Base-by-base conservation (phyloP, 306 rosid genomes). In the Ochetophila trinervis region DNA sequence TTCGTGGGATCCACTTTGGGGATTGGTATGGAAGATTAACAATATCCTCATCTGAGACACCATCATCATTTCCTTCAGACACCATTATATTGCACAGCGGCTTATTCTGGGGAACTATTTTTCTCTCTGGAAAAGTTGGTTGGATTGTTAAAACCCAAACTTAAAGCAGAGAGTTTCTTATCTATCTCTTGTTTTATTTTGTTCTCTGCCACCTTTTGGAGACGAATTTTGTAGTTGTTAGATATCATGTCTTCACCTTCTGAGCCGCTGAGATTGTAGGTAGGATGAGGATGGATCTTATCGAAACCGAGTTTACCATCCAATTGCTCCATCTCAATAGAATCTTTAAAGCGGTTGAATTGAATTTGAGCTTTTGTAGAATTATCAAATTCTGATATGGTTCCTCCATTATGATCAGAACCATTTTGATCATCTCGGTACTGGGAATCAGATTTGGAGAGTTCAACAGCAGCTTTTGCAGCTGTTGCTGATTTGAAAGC, bases 401-500 rank as follows among this genome's bases (percentile, higher is more conserved):
- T 68, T 60, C 65, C 74, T 14, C 57, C 60, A 45, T 32, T 30
- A 53, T 71, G 50, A 53, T 32, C 22, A 8, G 69, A 40, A 56
- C 48, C 65, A 32, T 42, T 8, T 0, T 55, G 65, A 64, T 64
- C 66, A 21, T 57, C 65, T 24, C 12, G 57, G 53, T 55, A 35
- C 24, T 16, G 37, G 17, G 70, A 55, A 56, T 45, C 19, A 4
- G 60, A 47, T 59, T 40, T 32, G n/a, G 78, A 66, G 67, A 74
- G 72, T 20, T 51, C 55, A 37, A 78, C 60, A 32, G 73, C 76
- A 45, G 76, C 76, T 60, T 27, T 62, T 8, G 78, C 71, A 7
- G 51, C 62, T 5, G 42, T 64, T 2, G 68, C 76, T 18, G 65
- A 78, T 72, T 77, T 67, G 49, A 72, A 69, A 67, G 81, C 81